A percentile compares a stretch with the other conserved stretches of the same genome.
These are phyloP conservation scores for Polygonum maritimum DNA, from an alignment of 148 eudicot genomes.

Conservation along the genomic window DNA sequence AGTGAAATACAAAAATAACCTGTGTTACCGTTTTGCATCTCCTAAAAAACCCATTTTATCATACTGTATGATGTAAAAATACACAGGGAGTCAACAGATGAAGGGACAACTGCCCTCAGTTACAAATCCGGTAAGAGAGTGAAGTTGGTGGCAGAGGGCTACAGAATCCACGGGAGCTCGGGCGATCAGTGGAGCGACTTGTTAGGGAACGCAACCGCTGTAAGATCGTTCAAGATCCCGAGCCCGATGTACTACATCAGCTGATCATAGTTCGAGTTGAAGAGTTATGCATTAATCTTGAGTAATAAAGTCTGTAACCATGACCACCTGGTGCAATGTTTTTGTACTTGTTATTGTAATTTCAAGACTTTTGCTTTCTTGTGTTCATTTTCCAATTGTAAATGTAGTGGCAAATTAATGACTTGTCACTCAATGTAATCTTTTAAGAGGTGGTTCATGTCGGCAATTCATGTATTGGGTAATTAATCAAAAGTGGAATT, in stretches of 20 bases:
- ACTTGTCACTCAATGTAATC: neutral
- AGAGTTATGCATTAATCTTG: neutral
- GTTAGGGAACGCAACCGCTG: slow-evolving; percentile 54
- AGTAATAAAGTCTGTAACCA: neutral
- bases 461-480: no score
- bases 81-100: slow-evolving; percentile 42
- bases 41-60: neutral
- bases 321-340: neutral
- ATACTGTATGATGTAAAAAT: neutral
- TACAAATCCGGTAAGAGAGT: slow-evolving; percentile 75
- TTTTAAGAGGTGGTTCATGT: neutral
- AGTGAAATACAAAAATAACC: neutral
- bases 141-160: slow-evolving; percentile 56
- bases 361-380: neutral
- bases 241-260: slow-evolving; percentile 74
- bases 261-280: slow-evolving; percentile 14
- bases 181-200: slow-evolving; percentile 98
- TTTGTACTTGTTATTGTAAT: slow-evolving; percentile 1
- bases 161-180: slow-evolving; percentile 61
- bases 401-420: neutral
- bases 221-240: slow-evolving; percentile 74
- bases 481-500: neutral
- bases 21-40: neutral
- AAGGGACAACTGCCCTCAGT: slow-evolving; percentile 38
- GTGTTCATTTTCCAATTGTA: neutral